Evolutionary conservation across 441 rosid species (phyloP), one percentile per base, ranked within the genome.

Genomic region (Aquilaria agallochum): DNA sequence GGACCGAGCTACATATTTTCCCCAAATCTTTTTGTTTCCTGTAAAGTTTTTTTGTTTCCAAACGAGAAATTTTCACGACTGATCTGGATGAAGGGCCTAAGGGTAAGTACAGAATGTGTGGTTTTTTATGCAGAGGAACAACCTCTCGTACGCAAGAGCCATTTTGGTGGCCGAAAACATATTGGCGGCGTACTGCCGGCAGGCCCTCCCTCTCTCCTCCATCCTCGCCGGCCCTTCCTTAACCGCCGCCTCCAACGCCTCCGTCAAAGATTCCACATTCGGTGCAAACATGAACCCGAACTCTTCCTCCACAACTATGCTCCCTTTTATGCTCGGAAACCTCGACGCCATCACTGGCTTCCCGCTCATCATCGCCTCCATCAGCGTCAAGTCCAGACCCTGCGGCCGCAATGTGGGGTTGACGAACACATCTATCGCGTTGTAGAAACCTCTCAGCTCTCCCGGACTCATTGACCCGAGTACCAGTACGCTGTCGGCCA

Each of bases 301-400:
- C 79, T 86, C 95, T 54, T 87, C 92, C 11, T 87, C 80, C 45
- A 94, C 97, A 1, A 94, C 86, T 30, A 90, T 71, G 2, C 86
- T 94, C 5, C 96, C 92, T 71, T 84, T 87, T 48, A 94, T 88
- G 63, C 98, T 94, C 0, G 97, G 92, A 45, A 83, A 94, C 55
- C 93, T 85, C 0, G 97, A 87, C 0, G 97, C 97, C 89, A 88
- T 80, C 2, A 94, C 87, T 5, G 98, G 83, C 66, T 81, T 94
- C 44, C 98, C 97, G 59, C 93, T 84, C 86, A 90, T 75, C 98
- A 94, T 90, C 0, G 92, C 96, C 66, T 94, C 98, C 98, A 90
- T 88, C 40, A 90, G 76, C 0, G 98, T 90, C 0, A 93, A 80
- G 73, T 93, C 98, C n/a, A 93, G 87, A 4, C 97, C 97, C 68